Percentiles rank a stretch among this genome's conserved stretches.
Evolutionary conservation across 2,329 filamentous ascomycete species (phyloP).

Genomic region (Lecanicillium sp.): DNA sequence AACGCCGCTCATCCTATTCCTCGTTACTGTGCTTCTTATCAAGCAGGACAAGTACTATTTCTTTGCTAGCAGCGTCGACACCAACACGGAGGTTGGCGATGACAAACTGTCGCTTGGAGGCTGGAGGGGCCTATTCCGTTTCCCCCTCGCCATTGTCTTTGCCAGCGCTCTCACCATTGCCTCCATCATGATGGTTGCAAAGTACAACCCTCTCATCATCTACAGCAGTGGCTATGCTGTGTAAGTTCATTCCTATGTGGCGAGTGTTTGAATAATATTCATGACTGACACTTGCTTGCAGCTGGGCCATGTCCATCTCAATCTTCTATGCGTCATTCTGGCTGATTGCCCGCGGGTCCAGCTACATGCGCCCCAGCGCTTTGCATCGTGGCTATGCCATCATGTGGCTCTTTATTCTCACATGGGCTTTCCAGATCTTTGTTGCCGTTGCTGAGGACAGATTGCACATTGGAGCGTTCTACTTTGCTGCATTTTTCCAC

Average conservation of each 20-base stretch:
- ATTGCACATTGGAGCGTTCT: slow-evolving; percentile 65
- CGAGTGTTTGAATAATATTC: slow-evolving; percentile 5
- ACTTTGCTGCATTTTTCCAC: slow-evolving; percentile 75
- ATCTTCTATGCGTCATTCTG: slow-evolving; percentile 76
- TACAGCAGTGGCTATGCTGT: slow-evolving; percentile 84
- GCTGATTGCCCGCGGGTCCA: slow-evolving; percentile 72
- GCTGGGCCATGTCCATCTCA: slow-evolving; percentile 78
- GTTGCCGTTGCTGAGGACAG: slow-evolving; percentile 72
- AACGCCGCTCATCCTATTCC: slow-evolving; percentile 64
- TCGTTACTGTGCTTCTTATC: slow-evolving; percentile 61
- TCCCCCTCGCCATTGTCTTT: slow-evolving; percentile 65
- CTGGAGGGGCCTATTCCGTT: slow-evolving; percentile 76
- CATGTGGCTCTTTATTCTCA: slow-evolving; percentile 74
- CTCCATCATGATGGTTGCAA: slow-evolving; percentile 66
- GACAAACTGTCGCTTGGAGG: slow-evolving; percentile 62
- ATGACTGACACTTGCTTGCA: slow-evolving; percentile 20
- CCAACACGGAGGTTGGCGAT: slow-evolving; percentile 49
- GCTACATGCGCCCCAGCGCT: slow-evolving; percentile 75
- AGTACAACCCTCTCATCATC: slow-evolving; percentile 83
- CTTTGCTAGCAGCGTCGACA: slow-evolving; percentile 56
- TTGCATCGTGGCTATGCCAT: slow-evolving; percentile 74
- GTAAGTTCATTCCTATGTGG: slow-evolving; percentile 24
- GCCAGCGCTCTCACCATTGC: slow-evolving; percentile 63
- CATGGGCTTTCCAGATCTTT: slow-evolving; percentile 65
- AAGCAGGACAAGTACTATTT: slow-evolving; percentile 80